Conservation (phyloP, 495 filamentous ascomycete species). For the Chaetomium tenue region DNA sequence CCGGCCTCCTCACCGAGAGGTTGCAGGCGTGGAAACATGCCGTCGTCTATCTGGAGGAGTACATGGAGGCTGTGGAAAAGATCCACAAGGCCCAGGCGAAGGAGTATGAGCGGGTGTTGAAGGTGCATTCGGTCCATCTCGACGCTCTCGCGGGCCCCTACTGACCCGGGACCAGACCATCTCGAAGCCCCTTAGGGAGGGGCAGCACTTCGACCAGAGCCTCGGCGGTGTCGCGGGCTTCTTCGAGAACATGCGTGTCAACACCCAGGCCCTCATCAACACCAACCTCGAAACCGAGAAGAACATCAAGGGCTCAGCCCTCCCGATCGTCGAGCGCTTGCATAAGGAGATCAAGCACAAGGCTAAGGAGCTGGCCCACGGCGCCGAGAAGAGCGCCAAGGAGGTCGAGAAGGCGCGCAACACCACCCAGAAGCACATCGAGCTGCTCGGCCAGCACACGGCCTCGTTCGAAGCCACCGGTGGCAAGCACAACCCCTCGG, state of each 20-base stretch:
- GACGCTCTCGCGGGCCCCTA: not conserved
- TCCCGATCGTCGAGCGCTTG: slow-evolving; percentile 83
- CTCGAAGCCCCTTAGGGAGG: slow-evolving; percentile 78
- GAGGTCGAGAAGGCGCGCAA: slow-evolving; percentile 85
- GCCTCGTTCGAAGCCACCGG: slow-evolving; percentile 70
- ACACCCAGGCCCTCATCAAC: slow-evolving; percentile 86
- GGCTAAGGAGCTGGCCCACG: slow-evolving; percentile 76
- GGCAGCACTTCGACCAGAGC: slow-evolving; percentile 85
- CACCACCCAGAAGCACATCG: slow-evolving; percentile 90
- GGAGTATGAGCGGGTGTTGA: slow-evolving; percentile 92
- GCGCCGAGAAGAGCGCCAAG: slow-evolving; percentile 85
- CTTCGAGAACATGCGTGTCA: slow-evolving; percentile 89
- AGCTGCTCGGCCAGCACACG: slow-evolving; percentile 81
- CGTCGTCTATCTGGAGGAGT: slow-evolving; percentile 84
- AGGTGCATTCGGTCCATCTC: slow-evolving; percentile 44
- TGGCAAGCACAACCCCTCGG: slow-evolving; percentile 60
- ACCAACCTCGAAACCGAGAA: slow-evolving; percentile 86
- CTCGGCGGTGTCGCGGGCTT: slow-evolving; percentile 79
- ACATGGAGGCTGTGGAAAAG: slow-evolving; percentile 79
- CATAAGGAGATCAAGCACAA: slow-evolving; percentile 97
- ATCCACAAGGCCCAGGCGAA: slow-evolving; percentile 79
- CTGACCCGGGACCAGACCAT: slow-evolving; percentile 58
- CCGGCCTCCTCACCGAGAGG: slow-evolving; percentile 76
- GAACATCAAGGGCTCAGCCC: slow-evolving; percentile 74
- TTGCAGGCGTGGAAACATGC: slow-evolving; percentile 95